phyloP scores from a whole-genome alignment of 805 yeast species.

The Wickerhamiella galacta region DNA sequence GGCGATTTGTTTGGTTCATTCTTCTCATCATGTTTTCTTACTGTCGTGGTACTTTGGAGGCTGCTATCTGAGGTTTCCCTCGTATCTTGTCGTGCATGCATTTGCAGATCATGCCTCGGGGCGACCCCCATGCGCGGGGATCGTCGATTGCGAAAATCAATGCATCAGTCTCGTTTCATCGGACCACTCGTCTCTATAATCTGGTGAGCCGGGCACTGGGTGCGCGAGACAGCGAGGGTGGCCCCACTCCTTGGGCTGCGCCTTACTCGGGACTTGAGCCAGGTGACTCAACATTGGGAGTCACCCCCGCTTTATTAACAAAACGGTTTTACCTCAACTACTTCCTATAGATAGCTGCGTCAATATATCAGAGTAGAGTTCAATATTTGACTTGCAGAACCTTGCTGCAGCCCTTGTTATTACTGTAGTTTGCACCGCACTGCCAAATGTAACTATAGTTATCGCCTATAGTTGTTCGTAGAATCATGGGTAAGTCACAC shows the following conservation, averaged over 20 bases:
- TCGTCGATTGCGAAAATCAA: no score
- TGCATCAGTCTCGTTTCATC: no score
- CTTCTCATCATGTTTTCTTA: no score
- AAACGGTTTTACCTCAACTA: neutral
- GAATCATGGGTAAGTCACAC: conserved; percentile 30
- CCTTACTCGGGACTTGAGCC: neutral
- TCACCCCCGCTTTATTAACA: neutral
- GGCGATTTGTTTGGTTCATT: no score
- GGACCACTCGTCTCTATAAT: no score
- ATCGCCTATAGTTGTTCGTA: conserved; percentile 38
- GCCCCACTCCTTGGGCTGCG: neutral
- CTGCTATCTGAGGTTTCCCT: no score
- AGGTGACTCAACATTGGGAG: neutral
- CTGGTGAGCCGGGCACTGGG: no score
- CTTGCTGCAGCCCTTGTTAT: conserved; percentile 15
- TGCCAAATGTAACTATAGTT: conserved; percentile 43
- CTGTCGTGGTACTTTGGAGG: no score
- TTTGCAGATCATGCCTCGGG: no score
- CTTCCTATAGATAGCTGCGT: neutral
- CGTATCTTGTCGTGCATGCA: no score
- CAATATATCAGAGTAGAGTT: neutral
- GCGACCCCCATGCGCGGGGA: no score
- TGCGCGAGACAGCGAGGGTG: neutral
- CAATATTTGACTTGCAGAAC: neutral
- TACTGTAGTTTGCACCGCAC: conserved; percentile 29